phyloP scores from a whole-genome alignment of 305 asterid genomes.

The Coffea humblotiana region DNA sequence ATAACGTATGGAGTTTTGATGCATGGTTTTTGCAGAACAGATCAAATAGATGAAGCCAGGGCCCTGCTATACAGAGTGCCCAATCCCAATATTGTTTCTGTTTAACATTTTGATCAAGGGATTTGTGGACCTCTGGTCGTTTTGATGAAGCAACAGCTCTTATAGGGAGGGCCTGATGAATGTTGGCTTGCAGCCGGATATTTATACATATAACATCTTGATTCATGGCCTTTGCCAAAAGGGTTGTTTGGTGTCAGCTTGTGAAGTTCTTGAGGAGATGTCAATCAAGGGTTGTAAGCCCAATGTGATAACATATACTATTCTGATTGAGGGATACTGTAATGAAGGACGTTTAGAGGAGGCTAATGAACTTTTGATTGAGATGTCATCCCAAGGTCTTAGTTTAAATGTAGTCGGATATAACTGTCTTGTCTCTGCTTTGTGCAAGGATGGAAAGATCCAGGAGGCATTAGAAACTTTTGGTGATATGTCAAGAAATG shows the following conservation, averaged over 20 bases:
- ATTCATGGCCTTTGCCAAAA: constrained; percentile 70
- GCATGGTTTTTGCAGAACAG: constrained; percentile 66
- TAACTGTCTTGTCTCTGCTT: constrained; percentile 70
- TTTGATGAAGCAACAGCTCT: constrained; percentile 71
- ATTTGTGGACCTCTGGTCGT: constrained; percentile 37
- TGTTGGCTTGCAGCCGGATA: constrained; percentile 54
- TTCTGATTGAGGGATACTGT: constrained; percentile 69
- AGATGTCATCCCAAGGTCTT: constrained; percentile 63
- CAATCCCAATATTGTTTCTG: constrained; percentile 45
- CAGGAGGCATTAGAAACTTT: constrained; percentile 53
- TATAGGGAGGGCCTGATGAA: constrained; percentile 43
- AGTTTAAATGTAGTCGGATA: constrained; percentile 68
- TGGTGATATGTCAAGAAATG: constrained; percentile 44
- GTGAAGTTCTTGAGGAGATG: constrained; percentile 48
- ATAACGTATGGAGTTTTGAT: constrained; percentile 74
- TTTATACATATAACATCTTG: constrained; percentile 68
- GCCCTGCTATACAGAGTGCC: constrained; percentile 58
- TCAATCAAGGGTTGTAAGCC: constrained; percentile 46
- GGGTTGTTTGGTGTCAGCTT: constrained; percentile 61
- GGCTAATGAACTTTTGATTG: constrained; percentile 50
- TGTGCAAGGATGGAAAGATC: constrained; percentile 62
- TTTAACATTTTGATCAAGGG: constrained; percentile 70
- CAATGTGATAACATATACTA: constrained; percentile 65
- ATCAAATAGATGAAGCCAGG: constrained; percentile 64
- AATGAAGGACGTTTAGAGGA: constrained; percentile 57